phyloP scores from a whole-genome alignment of 129 eudicot genomes.

The Pulicaria dysenterica region DNA sequence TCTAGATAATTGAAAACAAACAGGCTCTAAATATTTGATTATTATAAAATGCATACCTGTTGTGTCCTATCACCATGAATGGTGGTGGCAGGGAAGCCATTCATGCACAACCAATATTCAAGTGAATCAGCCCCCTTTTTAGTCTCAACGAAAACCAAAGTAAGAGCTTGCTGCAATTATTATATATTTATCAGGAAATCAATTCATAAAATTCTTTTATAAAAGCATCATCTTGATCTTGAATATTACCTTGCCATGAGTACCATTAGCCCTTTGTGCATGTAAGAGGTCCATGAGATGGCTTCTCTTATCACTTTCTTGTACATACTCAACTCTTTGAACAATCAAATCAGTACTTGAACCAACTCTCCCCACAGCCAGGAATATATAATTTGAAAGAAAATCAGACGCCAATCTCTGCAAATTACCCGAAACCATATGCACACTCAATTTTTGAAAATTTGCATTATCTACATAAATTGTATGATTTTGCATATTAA shows the following conservation, averaged over 20 bases:
- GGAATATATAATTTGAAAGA: conserved; percentile 64
- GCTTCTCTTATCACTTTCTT: conserved; percentile 84
- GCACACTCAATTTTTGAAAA: background rate
- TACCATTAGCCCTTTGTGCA: conserved; percentile 78
- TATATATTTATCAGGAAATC: conserved; percentile 5
- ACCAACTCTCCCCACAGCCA: conserved; percentile 96
- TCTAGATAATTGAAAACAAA: background rate
- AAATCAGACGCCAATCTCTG: conserved; percentile 91
- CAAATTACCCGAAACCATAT: conserved; percentile 27
- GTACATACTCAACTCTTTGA: conserved; percentile 86
- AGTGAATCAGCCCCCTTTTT: conserved; percentile 85
- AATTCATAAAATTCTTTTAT: background rate
- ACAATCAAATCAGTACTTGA: conserved; percentile 88
- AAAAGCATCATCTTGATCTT: background rate
- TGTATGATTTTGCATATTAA: background rate
- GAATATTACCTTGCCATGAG: conserved; percentile 63
- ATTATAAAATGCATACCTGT: conserved; percentile 48
- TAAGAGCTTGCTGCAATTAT: conserved; percentile 71
- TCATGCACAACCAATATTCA: conserved; percentile 70
- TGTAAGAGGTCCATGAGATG: conserved; percentile 86
- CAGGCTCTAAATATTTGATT: too few relatives aligned
- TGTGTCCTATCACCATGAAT: conserved; percentile 87
- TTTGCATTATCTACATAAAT: background rate
- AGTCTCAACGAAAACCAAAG: conserved; percentile 89
- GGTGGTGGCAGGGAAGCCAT: conserved; percentile 83